phyloP scores from a whole-genome alignment of 179 eudicot genomes.

The Patellifolia procumbens region DNA sequence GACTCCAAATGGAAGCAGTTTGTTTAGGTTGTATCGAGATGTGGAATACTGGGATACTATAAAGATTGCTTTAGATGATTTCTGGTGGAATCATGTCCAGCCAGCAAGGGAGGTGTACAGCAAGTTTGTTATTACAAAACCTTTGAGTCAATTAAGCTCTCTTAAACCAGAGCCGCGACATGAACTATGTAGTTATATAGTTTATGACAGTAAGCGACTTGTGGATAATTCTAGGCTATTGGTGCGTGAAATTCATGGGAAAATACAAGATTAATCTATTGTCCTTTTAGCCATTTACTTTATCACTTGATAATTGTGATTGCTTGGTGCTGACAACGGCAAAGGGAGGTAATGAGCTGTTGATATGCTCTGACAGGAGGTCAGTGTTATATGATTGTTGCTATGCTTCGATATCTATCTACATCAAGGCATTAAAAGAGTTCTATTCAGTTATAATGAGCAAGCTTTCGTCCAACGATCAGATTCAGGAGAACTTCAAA shows the following conservation, averaged over 20 bases:
- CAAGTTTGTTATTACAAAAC: constrained; percentile 42
- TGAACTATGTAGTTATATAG: constrained; percentile 45
- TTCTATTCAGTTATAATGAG: not conserved
- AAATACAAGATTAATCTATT: constrained; percentile 37
- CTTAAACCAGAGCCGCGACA: constrained; percentile 66
- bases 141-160: constrained; percentile 43
- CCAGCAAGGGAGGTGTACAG: constrained; percentile 64
- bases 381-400: not conserved
- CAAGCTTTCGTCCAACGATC: not conserved
- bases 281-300: constrained; percentile 1
- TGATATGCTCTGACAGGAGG: not conserved
- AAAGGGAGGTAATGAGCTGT: not conserved
- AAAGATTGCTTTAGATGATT: constrained; percentile 65
- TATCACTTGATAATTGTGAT: not conserved
- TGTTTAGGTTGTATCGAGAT: constrained; percentile 67
- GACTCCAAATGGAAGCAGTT: constrained; percentile 76
- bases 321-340: not conserved
- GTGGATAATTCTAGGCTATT: constrained; percentile 54
- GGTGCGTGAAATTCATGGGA: constrained; percentile 65
- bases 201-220: constrained; percentile 52
- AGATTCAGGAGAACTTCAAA: not conserved
- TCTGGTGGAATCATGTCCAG: constrained; percentile 86
- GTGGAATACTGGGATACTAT: constrained; percentile 67
- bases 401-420: not conserved
- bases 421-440: not conserved